These are phyloP conservation scores for Cystobasidium tubakii DNA, from an alignment of 768 basidiomycete genomes.

Conservation along the genomic window DNA sequence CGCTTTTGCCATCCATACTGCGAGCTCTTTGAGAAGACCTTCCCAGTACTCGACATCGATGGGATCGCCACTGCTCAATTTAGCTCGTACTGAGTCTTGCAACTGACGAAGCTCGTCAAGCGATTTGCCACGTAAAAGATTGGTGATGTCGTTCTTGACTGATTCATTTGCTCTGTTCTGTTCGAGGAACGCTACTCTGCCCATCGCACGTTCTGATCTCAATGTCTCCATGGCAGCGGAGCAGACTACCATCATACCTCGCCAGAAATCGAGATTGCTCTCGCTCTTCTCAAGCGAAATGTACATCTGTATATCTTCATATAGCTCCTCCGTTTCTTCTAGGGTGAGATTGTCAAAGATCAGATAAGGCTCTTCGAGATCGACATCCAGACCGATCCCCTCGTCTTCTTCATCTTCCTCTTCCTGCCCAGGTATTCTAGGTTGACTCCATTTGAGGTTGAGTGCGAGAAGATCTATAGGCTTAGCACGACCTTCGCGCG, in stretches of 20 bases:
- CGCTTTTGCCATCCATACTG: conserved; percentile 98
- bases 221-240: conserved; percentile 79
- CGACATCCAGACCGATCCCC: conserved; percentile 88
- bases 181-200: conserved; percentile 42
- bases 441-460: conserved; percentile 84
- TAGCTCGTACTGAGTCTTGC: conserved; percentile 78
- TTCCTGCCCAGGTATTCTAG: conserved; percentile 48
- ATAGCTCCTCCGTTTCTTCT: conserved; percentile 83
- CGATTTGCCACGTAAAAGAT: conserved; percentile 74
- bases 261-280: conserved; percentile 90
- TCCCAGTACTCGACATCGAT: conserved; percentile 99
- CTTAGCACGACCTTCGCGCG: conserved; percentile 93
- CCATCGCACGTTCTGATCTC: conserved; percentile 55
- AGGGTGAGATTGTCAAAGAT: conserved; percentile 90
- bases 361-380: conserved; percentile 95
- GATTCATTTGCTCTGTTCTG: conserved; percentile 46
- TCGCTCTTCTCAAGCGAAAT: conserved; percentile 76
- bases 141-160: conserved; percentile 77
- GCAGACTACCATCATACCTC: conserved; percentile 98
- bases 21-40: conserved; percentile 74
- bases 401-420: conserved; percentile 68
- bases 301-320: conserved; percentile 89
- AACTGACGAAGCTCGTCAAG: conserved; percentile 74
- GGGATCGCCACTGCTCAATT: conserved; percentile 84
- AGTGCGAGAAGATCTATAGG: conserved; percentile 97